Percentiles rank a stretch among this genome's conserved stretches.
These are phyloP conservation scores for Phytophthora nicotianae DNA, from an alignment of 352 stramenopile genomes.

Conservation along the genomic window DNA sequence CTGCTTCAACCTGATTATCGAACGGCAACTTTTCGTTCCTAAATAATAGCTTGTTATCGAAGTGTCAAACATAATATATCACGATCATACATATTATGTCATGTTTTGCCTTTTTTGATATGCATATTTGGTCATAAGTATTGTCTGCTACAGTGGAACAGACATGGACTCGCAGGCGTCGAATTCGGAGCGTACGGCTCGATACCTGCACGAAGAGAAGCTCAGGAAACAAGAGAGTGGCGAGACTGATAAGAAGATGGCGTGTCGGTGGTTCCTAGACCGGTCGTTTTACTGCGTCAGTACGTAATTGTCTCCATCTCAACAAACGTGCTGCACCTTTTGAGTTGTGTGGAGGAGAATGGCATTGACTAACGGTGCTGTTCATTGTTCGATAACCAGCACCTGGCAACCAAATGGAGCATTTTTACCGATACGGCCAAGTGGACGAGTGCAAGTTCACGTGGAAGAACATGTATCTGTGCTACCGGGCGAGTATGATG, in stretches of 20 bases:
- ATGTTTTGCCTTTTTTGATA: background rate
- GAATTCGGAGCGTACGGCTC: slow-evolving; percentile 64
- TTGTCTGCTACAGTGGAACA: background rate
- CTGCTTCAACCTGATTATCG: slow-evolving; percentile 6
- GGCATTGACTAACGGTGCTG: background rate
- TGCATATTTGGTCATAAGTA: background rate
- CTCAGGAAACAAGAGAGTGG: slow-evolving; percentile 39
- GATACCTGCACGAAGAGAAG: slow-evolving; percentile 61
- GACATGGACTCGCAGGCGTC: slow-evolving; percentile 29
- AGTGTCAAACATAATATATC: slow-evolving; percentile 1
- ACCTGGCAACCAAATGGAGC: slow-evolving; percentile 79
- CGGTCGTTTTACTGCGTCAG: slow-evolving; percentile 85
- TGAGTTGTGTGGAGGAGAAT: slow-evolving; percentile 30
- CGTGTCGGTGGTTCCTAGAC: slow-evolving; percentile 82
- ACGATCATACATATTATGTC: background rate
- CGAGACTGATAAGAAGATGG: slow-evolving; percentile 54
- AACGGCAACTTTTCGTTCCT: slow-evolving; percentile 4
- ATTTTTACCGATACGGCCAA: slow-evolving; percentile 77
- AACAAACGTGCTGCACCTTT: background rate
- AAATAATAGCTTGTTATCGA: slow-evolving; percentile 1
- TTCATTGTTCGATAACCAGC: slow-evolving; percentile 37
- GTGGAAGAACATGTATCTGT: slow-evolving; percentile 84
- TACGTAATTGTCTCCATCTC: slow-evolving; percentile 47
- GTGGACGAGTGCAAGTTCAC: slow-evolving; percentile 83
- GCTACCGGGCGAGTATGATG: slow-evolving; percentile 82